phyloP scores from a whole-genome alignment of 345 rosid genomes.

The Leavenworthia alabamica region DNA sequence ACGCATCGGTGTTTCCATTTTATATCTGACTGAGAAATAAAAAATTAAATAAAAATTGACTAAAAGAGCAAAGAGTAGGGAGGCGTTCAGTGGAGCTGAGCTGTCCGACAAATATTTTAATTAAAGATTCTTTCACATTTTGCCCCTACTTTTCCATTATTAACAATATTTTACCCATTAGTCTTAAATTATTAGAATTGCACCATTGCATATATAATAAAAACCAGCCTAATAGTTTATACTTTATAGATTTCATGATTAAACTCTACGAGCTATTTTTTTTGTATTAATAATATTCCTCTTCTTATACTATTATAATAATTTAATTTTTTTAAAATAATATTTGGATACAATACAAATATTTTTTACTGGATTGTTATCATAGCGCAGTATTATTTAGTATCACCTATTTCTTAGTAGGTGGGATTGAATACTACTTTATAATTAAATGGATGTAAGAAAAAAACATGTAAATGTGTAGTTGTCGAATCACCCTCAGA shows the following conservation, averaged over 20 bases:
- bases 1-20: slow-evolving; percentile 10
- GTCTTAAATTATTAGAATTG: neutral
- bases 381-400: neutral
- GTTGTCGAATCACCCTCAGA: neutral
- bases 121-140: neutral
- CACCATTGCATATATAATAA: neutral
- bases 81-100: slow-evolving; percentile 31
- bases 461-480: slow-evolving; percentile 4
- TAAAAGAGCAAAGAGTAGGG: neutral
- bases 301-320: neutral
- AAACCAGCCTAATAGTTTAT: neutral
- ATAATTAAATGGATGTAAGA: neutral
- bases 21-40: slow-evolving; percentile 7
- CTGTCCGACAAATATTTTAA: neutral
- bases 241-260: neutral
- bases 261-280: neutral
- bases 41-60: neutral
- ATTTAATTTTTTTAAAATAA: too few relatives aligned
- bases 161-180: neutral
- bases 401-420: slow-evolving; percentile 3
- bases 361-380: too few relatives aligned
- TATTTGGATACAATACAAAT: too few relatives aligned
- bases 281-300: neutral
- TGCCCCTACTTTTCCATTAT: slow-evolving; percentile 4
- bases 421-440: slow-evolving; percentile 4